Percentiles rank a stretch among this genome's conserved stretches.
phyloP scores from a whole-genome alignment of 140 eudicot genomes.

The Senecio squalidus region DNA sequence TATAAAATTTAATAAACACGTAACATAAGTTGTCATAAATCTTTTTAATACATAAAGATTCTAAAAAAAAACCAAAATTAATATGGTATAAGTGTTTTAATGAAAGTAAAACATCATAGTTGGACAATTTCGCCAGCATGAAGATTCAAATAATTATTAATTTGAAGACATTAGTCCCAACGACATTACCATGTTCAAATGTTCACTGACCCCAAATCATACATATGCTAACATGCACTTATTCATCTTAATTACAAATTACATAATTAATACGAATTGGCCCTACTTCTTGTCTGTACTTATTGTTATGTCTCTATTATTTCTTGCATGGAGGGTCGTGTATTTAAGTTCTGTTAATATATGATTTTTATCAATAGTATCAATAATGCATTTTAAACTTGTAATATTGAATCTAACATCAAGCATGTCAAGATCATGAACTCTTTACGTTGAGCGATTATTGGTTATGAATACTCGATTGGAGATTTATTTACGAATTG shows the following conservation, averaged over 20 bases:
- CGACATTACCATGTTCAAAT: constrained; percentile 8
- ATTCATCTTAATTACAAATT: not conserved
- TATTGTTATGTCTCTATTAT: not conserved
- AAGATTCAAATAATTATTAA: constrained; percentile 6
- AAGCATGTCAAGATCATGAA: too few relatives aligned
- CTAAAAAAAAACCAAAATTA: not conserved
- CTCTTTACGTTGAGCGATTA: too few relatives aligned
- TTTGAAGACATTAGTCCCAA: not conserved
- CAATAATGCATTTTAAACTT: too few relatives aligned
- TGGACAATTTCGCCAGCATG: constrained; percentile 3
- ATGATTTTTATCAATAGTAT: too few relatives aligned
- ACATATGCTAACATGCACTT: constrained; percentile 4
- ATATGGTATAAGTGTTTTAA: not conserved
- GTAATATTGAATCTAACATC: too few relatives aligned
- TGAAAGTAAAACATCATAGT: not conserved
- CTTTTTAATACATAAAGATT: too few relatives aligned
- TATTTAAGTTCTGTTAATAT: too few relatives aligned
- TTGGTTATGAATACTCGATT: too few relatives aligned
- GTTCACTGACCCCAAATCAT: constrained; percentile 4
- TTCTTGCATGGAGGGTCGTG: not conserved
- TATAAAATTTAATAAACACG: too few relatives aligned
- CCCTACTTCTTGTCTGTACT: not conserved
- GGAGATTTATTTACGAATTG: too few relatives aligned
- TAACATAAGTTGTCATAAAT: too few relatives aligned
- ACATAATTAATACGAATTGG: not conserved